Base-by-base conservation (phyloP, 495 filamentous ascomycete species). In the Penicillium robsamsonii region DNA sequence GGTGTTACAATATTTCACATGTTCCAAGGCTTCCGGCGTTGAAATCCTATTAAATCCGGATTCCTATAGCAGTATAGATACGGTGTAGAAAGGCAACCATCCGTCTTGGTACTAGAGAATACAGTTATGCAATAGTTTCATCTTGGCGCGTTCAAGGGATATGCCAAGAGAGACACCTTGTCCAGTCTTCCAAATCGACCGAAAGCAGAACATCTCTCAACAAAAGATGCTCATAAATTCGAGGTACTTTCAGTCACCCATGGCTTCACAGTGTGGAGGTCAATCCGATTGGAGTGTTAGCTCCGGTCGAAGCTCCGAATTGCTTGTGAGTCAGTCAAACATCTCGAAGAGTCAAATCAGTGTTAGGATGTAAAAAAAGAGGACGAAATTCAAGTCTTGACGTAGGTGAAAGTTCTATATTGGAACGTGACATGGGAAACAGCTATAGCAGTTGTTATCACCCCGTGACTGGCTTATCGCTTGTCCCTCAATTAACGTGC, bases 381-480 rank as follows among this genome's bases (percentile, higher is more conserved):
- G 20, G 1, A 24, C 13, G 10, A 5, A 13, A 13, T 13, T 13
- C 18, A 43, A 43, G 18, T 27, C 25, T 7, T 41, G 18, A 46
- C 15, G 44, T 46, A 11, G 9, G 15, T 25, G 22, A n/a, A 10
- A 37, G 35, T 17, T 38, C 9, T 17, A 30, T 49, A 37, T n/a
- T 49, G 31, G n/a, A 12, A 30, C 8, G 12, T 8, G 1, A 24
- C n/a, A 38, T n/a, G 37, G 30, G 18, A 13, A 11, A 24, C 37
- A 52, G 50, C 50, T 43, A 52, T 42, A 43, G 50, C 9, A 29
- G 4, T 43, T 17, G 42, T 55, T 56, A 56, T 56, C 53, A 38
- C 35, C 53, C 9, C 53, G 53, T 56, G 53, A 56, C 53, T 25
- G 24, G 29, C 53, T 56, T 56, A 56, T 56, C 53, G 25, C 24